Conservation (phyloP, 768 basidiomycete species). For the Porphyrellus cyaneotinctus region DNA sequence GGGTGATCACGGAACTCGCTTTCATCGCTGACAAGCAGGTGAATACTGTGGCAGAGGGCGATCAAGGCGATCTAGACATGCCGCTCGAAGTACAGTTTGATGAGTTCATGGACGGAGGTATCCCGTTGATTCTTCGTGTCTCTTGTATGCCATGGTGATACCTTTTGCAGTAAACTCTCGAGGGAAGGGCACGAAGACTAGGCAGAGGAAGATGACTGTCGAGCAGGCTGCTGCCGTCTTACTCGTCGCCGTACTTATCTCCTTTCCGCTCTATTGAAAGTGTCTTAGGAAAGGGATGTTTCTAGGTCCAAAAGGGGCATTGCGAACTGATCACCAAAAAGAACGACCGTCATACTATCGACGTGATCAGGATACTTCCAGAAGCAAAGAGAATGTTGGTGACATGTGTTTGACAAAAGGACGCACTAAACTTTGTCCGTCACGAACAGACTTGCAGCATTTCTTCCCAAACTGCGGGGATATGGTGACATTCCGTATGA, state of each 20-base stretch:
- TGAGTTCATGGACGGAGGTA: slow-evolving; percentile 30
- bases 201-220: slow-evolving; percentile 19
- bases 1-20: slow-evolving; percentile 26
- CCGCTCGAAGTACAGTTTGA: slow-evolving; percentile 24
- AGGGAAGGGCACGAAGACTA: slow-evolving; percentile 15
- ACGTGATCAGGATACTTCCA: slow-evolving; percentile 25
- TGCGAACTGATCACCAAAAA: slow-evolving; percentile 18
- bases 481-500: slow-evolving; percentile 28
- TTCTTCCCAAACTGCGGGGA: slow-evolving; percentile 29
- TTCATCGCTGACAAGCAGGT: slow-evolving; percentile 17
- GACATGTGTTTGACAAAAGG: background rate
- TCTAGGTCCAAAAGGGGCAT: slow-evolving; percentile 26
- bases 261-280: background rate
- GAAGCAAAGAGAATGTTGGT: slow-evolving; percentile 23
- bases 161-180: slow-evolving; percentile 22
- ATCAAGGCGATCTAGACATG: background rate
- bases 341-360: slow-evolving; percentile 14
- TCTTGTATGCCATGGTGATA: background rate
- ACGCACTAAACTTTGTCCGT: background rate
- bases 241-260: slow-evolving; percentile 19
- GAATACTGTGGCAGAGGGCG: background rate
- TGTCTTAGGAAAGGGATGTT: background rate
- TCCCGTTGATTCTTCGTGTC: background rate
- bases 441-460: slow-evolving; percentile 20
- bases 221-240: slow-evolving; percentile 25